Conservation (phyloP, 2,329 filamentous ascomycete species). For the Trichoderma guizhouense region DNA sequence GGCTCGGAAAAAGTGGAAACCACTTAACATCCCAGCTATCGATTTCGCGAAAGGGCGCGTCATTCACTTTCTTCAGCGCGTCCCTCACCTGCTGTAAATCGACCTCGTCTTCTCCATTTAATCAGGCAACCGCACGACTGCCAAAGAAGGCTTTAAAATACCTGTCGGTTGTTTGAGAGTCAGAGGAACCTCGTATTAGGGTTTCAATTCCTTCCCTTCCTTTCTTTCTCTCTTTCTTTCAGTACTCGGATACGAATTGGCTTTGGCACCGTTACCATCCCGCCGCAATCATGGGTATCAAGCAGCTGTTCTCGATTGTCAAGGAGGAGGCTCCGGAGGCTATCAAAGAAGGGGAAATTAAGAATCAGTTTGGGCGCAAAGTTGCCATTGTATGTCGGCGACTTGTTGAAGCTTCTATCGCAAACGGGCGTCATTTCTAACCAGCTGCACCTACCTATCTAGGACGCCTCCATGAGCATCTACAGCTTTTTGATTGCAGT, state of each 20-base stretch:
- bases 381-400: constrained; percentile 78
- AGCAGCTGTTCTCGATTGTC: constrained; percentile 76
- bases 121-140: not conserved
- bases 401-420: not conserved
- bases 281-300: constrained; percentile 55
- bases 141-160: not conserved
- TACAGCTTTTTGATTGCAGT: constrained; percentile 99
- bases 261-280: not conserved
- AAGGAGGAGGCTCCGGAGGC: constrained; percentile 93
- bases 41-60: constrained; percentile 30
- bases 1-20: constrained; percentile 24
- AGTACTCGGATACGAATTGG: not conserved
- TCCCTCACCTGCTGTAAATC: not conserved
- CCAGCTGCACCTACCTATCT: not conserved
- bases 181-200: not conserved
- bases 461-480: constrained; percentile 82
- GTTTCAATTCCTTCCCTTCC: not conserved
- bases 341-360: constrained; percentile 96
- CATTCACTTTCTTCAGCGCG: constrained; percentile 25
- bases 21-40: constrained; percentile 31
- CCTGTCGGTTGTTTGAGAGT: not conserved
- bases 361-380: constrained; percentile 97
- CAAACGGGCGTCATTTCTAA: not conserved
- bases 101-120: not conserved
- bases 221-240: not conserved